Evolutionary conservation across 1,284 basidiomycete species (phyloP), one percentile per base, ranked within the genome.

Genomic region (Boletus mariae): DNA sequence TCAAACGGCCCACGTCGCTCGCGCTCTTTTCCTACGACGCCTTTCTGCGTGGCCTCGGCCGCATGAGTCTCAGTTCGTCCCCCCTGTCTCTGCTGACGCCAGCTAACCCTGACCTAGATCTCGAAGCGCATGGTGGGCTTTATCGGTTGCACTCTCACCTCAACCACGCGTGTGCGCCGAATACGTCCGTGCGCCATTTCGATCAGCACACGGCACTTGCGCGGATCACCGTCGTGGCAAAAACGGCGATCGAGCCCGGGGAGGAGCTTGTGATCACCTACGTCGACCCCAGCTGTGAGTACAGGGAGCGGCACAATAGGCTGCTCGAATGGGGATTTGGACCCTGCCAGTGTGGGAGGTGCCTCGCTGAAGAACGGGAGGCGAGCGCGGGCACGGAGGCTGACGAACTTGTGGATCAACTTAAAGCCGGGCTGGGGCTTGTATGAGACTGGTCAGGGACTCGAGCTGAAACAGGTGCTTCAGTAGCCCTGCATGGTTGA

Each of bases 131-230:
- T 57, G 93, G 93, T 5, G 93, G 92, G 2, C 74, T 95, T 10
- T 95, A 94, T 70, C 78, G 80, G 7, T 78, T 96, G 9, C 92
- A 96, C 69, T 88, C 90, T 2, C 91, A 94, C 65, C 68, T 95
- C 38, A 95, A 95, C 71, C 93, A 95, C 68, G 80, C 79, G 13
- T 96, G 92, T 70, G 67, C 72, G 4, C 91, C 93, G 0, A 94
- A 92, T 65, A 61, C 89, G 43, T 85, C 86, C 35, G 83, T 90
- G 23, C 82, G 80, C 17, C 92, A 86, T 64, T 71, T 83, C 55
- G 77, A 89, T 68, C 80, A 80, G 59, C 80, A 83, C 52, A 79
- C 77, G 23, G 76, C 80, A 13, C 80, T 84, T 56, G 80, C 83
- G 25, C 82, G 86, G 42, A 85, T 92, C 60, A 84, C 85, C 0